phyloP scores from a whole-genome alignment of 805 yeast genomes.

The Sugiyamaella valdiviana region DNA sequence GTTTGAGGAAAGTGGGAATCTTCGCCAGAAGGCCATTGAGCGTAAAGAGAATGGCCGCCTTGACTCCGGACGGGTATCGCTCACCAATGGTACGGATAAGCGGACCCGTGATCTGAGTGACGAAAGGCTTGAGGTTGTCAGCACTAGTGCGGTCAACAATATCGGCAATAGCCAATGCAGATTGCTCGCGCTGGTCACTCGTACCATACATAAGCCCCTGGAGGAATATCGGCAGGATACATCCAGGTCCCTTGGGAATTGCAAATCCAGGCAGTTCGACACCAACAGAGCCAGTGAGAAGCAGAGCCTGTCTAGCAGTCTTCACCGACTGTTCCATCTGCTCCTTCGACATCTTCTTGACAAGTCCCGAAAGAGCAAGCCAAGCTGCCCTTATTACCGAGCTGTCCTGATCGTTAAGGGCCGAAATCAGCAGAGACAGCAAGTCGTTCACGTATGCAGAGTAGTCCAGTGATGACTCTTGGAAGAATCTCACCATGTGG shows the following conservation, averaged over 20 bases:
- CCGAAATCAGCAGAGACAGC: conserved; percentile 59
- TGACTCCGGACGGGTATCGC: conserved; percentile 82
- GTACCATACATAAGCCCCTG: conserved; percentile 95
- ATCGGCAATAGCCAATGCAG: conserved; percentile 87
- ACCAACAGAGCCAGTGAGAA: conserved; percentile 54
- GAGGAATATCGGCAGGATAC: conserved; percentile 82
- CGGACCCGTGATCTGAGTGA: conserved; percentile 94
- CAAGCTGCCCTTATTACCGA: conserved; percentile 60
- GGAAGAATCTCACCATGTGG: conserved; percentile 61
- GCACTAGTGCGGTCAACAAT: conserved; percentile 77
- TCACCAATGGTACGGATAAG: conserved; percentile 97
- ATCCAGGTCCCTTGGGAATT: conserved; percentile 73
- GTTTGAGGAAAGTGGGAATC: conserved; percentile 86
- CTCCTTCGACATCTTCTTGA: conserved; percentile 68
- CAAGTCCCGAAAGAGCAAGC: conserved; percentile 57
- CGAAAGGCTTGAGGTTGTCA: conserved; percentile 68
- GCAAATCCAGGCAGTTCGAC: conserved; percentile 68
- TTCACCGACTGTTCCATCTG: conserved; percentile 68
- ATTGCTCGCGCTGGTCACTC: conserved; percentile 70
- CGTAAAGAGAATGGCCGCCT: conserved; percentile 87
- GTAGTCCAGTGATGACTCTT: conserved; percentile 56
- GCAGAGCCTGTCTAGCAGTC: conserved; percentile 73
- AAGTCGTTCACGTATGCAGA: conserved; percentile 68
- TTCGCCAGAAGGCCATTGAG: conserved; percentile 69
- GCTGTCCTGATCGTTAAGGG: conserved; percentile 64